Evolutionary conservation across 2,329 filamentous ascomycete genomes (phyloP).

Genomic region (Colletotrichum sp.): DNA sequence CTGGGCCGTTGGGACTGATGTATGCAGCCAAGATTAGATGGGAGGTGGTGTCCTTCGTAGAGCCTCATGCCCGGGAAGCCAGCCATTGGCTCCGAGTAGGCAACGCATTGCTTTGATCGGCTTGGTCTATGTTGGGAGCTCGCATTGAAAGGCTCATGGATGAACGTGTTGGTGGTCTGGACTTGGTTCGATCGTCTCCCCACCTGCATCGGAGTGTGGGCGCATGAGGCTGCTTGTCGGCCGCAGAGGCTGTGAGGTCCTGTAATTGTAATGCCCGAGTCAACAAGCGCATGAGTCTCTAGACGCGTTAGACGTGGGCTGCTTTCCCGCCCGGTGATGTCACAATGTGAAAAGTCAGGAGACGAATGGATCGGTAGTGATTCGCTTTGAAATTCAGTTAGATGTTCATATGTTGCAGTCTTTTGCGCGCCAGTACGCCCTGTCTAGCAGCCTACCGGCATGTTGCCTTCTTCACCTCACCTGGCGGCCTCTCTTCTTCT

Average conservation of each 20-base stretch:
- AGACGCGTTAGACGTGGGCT: not conserved
- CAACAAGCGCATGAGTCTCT: not conserved
- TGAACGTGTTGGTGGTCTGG: not conserved
- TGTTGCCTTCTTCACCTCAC: not conserved
- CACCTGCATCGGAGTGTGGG: not conserved
- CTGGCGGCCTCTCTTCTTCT: not conserved
- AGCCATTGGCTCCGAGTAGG: not conserved
- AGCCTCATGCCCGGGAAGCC: not conserved
- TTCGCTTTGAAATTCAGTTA: conserved; percentile 16
- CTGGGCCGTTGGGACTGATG: not conserved
- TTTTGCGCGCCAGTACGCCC: conserved; percentile 48
- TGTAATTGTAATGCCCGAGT: not conserved
- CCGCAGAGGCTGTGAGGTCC: conserved; percentile 2
- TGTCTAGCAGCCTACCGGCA: conserved; percentile 41
- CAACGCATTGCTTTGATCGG: not conserved
- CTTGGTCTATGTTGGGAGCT: not conserved
- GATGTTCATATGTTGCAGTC: conserved; percentile 29
- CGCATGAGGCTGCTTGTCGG: not conserved
- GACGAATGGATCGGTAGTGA: not conserved
- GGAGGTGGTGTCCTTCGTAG: not conserved
- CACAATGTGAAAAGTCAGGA: not conserved
- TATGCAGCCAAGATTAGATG: not conserved
- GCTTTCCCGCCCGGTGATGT: not conserved
- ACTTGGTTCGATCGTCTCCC: not conserved
- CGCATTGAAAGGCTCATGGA: not conserved